These are phyloP conservation scores for Curvularia spicifera DNA, from an alignment of 2,329 filamentous ascomycete species.

Conservation along the genomic window DNA sequence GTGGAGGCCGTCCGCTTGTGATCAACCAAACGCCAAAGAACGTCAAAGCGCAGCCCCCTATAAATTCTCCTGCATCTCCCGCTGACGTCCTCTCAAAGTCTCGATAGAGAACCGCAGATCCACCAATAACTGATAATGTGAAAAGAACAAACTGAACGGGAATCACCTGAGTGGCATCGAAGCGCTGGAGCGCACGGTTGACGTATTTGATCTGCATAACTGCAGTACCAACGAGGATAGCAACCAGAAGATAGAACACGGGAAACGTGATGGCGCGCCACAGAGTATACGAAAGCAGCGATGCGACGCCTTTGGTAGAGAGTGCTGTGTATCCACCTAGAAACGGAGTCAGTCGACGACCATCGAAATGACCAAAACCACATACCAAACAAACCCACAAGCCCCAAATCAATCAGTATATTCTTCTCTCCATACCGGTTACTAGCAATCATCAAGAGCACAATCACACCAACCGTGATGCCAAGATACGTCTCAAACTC, in stretches of 20 bases:
- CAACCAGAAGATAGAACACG: constrained; percentile 84
- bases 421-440: constrained; percentile 81
- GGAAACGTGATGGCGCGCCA: constrained; percentile 90
- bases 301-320: constrained; percentile 94
- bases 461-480: constrained; percentile 75
- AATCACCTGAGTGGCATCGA: constrained; percentile 97
- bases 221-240: constrained; percentile 81
- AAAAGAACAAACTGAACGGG: constrained; percentile 98
- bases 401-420: constrained; percentile 88
- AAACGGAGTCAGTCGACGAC: constrained; percentile 22
- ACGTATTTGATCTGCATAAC: constrained; percentile 98
- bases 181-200: constrained; percentile 86
- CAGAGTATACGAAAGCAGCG: constrained; percentile 88
- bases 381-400: constrained; percentile 90
- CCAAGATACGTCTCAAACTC: constrained; percentile 91
- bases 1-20: constrained; percentile 72
- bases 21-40: constrained; percentile 98
- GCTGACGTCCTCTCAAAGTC: constrained; percentile 86
- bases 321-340: constrained; percentile 92
- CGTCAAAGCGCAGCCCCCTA: constrained; percentile 88
- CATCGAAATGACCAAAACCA: background rate
- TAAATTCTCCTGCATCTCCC: constrained; percentile 79
- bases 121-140: constrained; percentile 92
- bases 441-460: constrained; percentile 80
- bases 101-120: constrained; percentile 89